These are phyloP conservation scores for Globisporangium echinulatum DNA, from an alignment of 352 stramenopile genomes.

Conservation along the genomic window DNA sequence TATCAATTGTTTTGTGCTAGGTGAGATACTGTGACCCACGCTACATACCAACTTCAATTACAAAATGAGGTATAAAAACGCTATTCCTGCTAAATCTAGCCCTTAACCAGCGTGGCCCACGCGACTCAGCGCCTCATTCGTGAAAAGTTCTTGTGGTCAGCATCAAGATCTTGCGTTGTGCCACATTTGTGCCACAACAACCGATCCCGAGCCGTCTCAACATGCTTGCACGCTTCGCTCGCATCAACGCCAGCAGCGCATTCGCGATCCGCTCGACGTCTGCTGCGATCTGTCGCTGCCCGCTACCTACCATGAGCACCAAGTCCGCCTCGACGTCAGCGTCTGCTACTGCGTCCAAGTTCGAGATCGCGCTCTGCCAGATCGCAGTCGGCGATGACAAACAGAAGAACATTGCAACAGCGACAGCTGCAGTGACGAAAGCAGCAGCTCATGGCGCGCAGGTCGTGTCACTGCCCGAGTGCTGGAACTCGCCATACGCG, in stretches of 20 bases:
- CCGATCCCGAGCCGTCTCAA: no score
- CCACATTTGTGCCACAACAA: no score
- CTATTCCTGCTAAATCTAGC: no score
- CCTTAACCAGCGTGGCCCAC: no score
- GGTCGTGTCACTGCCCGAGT: conserved; percentile 92
- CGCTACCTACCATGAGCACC: conserved; percentile 3
- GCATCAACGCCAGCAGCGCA: not conserved
- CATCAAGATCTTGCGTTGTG: not conserved
- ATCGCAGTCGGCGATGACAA: conserved; percentile 90
- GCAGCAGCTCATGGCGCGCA: conserved; percentile 74
- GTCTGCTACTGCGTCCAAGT: conserved; percentile 30
- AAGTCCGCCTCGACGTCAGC: not conserved
- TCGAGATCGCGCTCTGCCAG: conserved; percentile 95
- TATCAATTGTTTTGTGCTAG: no score
- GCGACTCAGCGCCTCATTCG: no score
- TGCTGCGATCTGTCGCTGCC: conserved; percentile 1
- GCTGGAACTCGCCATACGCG: conserved; percentile 97
- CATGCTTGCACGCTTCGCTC: not conserved
- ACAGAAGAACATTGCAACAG: conserved; percentile 76
- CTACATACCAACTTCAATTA: no score
- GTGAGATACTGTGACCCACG: no score
- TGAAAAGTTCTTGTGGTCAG: not conserved
- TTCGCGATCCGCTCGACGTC: conserved; percentile 1
- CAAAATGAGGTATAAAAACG: no score
- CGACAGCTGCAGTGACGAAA: conserved; percentile 52